Conservation (phyloP, 305 asterid genomes). For the Fraxinus xanthoxyloides region DNA sequence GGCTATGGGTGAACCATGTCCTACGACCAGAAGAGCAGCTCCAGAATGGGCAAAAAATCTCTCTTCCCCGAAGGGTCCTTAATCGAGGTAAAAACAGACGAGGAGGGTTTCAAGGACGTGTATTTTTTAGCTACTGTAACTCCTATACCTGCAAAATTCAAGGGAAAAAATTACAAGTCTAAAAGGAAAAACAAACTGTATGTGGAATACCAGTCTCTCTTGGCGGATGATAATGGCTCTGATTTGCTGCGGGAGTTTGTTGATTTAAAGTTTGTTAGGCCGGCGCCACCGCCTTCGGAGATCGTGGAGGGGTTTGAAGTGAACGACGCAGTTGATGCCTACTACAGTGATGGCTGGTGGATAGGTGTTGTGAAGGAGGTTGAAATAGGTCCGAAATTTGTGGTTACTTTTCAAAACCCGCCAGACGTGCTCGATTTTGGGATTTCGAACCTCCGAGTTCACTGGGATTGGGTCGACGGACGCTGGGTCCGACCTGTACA, state of each 20-base stretch:
- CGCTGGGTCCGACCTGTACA: conserved; percentile 51
- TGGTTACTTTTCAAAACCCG: conserved; percentile 47
- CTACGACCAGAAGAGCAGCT: background rate
- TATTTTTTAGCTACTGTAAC: conserved; percentile 55
- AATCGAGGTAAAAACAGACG: conserved; percentile 57
- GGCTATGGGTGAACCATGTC: background rate
- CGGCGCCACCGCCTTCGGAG: conserved; percentile 43
- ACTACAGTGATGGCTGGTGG: conserved; percentile 78
- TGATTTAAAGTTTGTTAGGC: conserved; percentile 38
- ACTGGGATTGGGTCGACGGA: conserved; percentile 59
- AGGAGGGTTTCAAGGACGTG: conserved; percentile 50
- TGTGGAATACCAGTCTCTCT: conserved; percentile 50
- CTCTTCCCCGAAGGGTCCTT: conserved; percentile 31
- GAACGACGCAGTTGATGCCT: conserved; percentile 66
- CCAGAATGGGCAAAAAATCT: background rate
- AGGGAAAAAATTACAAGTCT: conserved; percentile 1
- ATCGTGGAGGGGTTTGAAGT: conserved; percentile 23
- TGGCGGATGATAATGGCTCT: conserved; percentile 36
- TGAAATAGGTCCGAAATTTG: conserved; percentile 32
- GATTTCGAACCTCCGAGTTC: conserved; percentile 45
- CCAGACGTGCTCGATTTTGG: conserved; percentile 59
- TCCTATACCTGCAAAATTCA: background rate
- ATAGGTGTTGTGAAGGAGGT: conserved; percentile 39
- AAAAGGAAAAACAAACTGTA: conserved; percentile 21
- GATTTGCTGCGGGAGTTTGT: conserved; percentile 43